Evolutionary conservation across 345 rosid genomes (phyloP).

Genomic region (Raphanus raphanistrum): DNA sequence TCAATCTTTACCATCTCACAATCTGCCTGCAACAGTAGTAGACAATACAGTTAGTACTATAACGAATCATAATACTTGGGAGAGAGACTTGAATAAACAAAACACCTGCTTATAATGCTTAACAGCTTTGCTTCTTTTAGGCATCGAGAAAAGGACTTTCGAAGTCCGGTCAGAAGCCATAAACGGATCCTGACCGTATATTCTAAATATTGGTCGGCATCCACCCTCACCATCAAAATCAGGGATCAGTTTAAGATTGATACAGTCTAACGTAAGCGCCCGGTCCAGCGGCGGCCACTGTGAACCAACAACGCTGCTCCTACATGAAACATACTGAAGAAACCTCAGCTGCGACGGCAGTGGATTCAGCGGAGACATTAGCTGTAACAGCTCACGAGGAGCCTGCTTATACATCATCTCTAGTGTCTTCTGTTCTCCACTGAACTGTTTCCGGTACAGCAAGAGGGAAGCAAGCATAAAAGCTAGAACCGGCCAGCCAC

Average conservation of each 20-base stretch:
- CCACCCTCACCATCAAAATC: slow-evolving; percentile 66
- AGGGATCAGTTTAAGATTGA: slow-evolving; percentile 63
- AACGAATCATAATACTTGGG: not conserved
- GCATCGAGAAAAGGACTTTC: slow-evolving; percentile 65
- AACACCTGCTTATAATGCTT: slow-evolving; percentile 59
- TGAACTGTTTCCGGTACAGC: slow-evolving; percentile 60
- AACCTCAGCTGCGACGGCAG: slow-evolving; percentile 78
- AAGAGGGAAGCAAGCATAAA: slow-evolving; percentile 80
- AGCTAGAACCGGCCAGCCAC: slow-evolving; percentile 78
- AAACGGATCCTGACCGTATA: slow-evolving; percentile 69
- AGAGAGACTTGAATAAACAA: not conserved
- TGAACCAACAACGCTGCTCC: slow-evolving; percentile 49
- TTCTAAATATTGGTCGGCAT: slow-evolving; percentile 70
- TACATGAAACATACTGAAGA: slow-evolving; percentile 72
- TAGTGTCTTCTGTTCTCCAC: slow-evolving; percentile 65
- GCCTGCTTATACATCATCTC: slow-evolving; percentile 78
- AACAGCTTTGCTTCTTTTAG: slow-evolving; percentile 60
- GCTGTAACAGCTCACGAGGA: slow-evolving; percentile 65
- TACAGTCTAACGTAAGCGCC: slow-evolving; percentile 62
- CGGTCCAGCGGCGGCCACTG: slow-evolving; percentile 72
- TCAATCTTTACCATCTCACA: slow-evolving; percentile 63
- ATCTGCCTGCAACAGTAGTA: slow-evolving; percentile 65
- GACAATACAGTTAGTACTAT: slow-evolving; percentile 32
- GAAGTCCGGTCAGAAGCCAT: slow-evolving; percentile 60
- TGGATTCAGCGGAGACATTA: slow-evolving; percentile 65